Evolutionary conservation across 1,284 basidiomycete genomes (phyloP).

Genomic region (Microbotryum silenes-acaulis): DNA sequence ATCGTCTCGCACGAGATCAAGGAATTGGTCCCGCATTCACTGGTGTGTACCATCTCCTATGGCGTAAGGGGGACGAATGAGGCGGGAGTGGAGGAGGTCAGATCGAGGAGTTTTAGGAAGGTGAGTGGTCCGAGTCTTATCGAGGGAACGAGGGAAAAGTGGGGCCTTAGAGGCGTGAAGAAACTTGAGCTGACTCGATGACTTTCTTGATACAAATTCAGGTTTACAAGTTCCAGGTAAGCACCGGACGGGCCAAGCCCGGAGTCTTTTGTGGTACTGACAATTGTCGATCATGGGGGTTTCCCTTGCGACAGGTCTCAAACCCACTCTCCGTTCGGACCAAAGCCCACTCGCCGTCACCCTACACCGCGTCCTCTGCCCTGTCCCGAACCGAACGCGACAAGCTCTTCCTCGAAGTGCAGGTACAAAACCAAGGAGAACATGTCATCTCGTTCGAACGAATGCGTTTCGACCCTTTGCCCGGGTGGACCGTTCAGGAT

Average conservation of each 20-base stretch:
- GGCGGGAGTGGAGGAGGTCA: not conserved
- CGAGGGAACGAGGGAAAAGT: too few relatives aligned
- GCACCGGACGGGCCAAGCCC: too few relatives aligned
- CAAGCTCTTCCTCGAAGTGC: conserved; percentile 38
- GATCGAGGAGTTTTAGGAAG: conserved; percentile 35
- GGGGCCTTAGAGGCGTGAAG: too few relatives aligned
- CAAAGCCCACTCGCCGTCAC: conserved; percentile 35
- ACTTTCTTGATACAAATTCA: not conserved
- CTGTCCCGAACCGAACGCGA: conserved; percentile 22
- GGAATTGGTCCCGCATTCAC: conserved; percentile 36
- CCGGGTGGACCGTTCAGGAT: conserved; percentile 26
- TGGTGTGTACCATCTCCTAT: conserved; percentile 38
- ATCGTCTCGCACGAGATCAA: conserved; percentile 37
- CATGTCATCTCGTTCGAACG: conserved; percentile 29
- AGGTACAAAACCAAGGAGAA: conserved; percentile 36
- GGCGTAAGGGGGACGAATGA: conserved; percentile 8
- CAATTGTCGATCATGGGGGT: too few relatives aligned
- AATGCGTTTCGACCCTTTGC: conserved; percentile 26
- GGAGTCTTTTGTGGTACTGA: too few relatives aligned
- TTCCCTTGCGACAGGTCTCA: conserved; percentile 17
- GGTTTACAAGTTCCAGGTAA: conserved; percentile 36
- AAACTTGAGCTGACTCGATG: not conserved
- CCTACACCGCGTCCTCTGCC: conserved; percentile 21
- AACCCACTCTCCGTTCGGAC: conserved; percentile 37
- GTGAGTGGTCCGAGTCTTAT: not conserved